A percentile compares a stretch with the other conserved stretches of the same genome.
Conservation (phyloP, 2,329 filamentous ascomycete genomes). For the Sarocladium oryzae region DNA sequence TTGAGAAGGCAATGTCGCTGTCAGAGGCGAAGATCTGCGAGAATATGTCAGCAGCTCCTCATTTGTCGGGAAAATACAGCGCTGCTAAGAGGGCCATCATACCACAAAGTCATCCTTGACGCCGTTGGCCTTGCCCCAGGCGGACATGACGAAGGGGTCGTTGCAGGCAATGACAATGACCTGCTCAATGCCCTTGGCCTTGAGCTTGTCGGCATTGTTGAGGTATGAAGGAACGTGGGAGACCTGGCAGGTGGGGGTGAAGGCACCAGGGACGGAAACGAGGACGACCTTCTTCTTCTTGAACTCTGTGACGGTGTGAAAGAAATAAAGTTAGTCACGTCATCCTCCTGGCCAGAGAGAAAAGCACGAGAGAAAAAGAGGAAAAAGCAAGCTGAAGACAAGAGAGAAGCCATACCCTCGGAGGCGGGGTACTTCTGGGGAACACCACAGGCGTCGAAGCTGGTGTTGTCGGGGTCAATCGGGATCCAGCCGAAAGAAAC, state of each 20-base stretch:
- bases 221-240: conserved; percentile 78
- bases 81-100: conserved; percentile 19
- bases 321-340: too few relatives aligned
- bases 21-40: conserved; percentile 69
- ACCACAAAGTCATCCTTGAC: conserved; percentile 62
- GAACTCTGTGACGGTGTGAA: conserved; percentile 35
- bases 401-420: conserved; percentile 46
- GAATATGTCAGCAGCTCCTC: background rate
- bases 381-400: background rate
- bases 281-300: conserved; percentile 50
- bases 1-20: conserved; percentile 61
- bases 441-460: conserved; percentile 70
- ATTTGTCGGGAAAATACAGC: too few relatives aligned
- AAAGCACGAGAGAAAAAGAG: background rate
- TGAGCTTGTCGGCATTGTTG: conserved; percentile 61
- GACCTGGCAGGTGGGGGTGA: conserved; percentile 81
- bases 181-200: conserved; percentile 74
- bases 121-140: conserved; percentile 83
- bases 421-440: conserved; percentile 74
- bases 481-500: conserved; percentile 82
- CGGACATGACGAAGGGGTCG: conserved; percentile 81
- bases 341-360: background rate
- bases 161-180: conserved; percentile 79
- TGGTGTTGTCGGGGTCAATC: conserved; percentile 60
- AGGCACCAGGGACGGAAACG: conserved; percentile 60